Evolutionary conservation across 352 stramenopile genomes (phyloP).

Genomic region (Globisporangium paddicum): DNA sequence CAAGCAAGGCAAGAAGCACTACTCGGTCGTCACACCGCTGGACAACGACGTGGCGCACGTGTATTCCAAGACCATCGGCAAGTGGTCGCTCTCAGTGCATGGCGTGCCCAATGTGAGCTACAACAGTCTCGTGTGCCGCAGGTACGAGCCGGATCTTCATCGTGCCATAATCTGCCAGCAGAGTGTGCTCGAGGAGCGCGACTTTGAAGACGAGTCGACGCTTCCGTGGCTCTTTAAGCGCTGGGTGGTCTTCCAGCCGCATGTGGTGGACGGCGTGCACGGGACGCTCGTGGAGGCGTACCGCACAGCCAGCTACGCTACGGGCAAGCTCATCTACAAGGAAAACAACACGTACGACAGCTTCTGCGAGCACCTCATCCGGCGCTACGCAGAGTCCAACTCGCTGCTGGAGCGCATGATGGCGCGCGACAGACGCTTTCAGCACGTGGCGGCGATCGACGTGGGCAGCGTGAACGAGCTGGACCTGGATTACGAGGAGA

Average conservation of each 20-base stretch:
- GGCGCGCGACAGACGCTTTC: constrained; percentile 70
- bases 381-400: constrained; percentile 82
- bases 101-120: constrained; percentile 84
- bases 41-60: constrained; percentile 74
- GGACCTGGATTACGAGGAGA: constrained; percentile 44
- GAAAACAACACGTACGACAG: constrained; percentile 88
- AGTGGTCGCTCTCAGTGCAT: constrained; percentile 81
- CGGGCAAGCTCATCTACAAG: constrained; percentile 82
- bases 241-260: constrained; percentile 82
- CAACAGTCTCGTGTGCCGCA: constrained; percentile 77
- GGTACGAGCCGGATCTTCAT: constrained; percentile 40
- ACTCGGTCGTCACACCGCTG: constrained; percentile 73
- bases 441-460: constrained; percentile 38
- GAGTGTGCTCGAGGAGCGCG: constrained; percentile 76
- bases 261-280: constrained; percentile 62
- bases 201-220: constrained; percentile 76
- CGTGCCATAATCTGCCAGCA: constrained; percentile 82
- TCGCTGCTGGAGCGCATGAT: constrained; percentile 80
- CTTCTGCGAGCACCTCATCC: constrained; percentile 86
- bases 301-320: constrained; percentile 80
- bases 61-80: constrained; percentile 81
- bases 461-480: constrained; percentile 22
- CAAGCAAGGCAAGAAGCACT: constrained; percentile 78
- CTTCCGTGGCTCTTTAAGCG: constrained; percentile 86
- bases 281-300: constrained; percentile 81